Conservation (phyloP, 2,329 filamentous ascomycete genomes). For the Aspergillus neotritici region DNA sequence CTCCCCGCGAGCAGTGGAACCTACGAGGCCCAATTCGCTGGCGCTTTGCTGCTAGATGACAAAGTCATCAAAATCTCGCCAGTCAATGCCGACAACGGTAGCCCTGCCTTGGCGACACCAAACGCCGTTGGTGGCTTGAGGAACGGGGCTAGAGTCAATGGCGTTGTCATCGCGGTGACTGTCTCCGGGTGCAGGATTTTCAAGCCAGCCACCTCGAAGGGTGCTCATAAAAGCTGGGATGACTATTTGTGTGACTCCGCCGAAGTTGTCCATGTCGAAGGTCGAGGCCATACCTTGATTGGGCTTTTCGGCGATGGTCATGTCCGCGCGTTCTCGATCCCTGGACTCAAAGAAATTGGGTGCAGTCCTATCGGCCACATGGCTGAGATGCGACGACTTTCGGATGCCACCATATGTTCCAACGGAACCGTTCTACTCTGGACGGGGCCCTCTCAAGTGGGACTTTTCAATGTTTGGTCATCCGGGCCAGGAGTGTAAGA, state of each 20-base stretch:
- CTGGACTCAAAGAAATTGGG: conserved; percentile 77
- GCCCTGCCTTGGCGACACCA: conserved; percentile 69
- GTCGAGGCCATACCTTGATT: conserved; percentile 71
- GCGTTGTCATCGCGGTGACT: conserved; percentile 73
- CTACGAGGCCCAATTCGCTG: conserved; percentile 68
- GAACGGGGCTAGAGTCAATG: conserved; percentile 68
- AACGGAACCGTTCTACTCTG: conserved; percentile 82
- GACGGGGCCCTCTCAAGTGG: conserved; percentile 81
- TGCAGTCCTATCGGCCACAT: conserved; percentile 58
- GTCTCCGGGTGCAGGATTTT: conserved; percentile 75
- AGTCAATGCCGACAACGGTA: conserved; percentile 72
- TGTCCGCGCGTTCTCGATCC: conserved; percentile 77
- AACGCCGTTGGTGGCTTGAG: conserved; percentile 69
- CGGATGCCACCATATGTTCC: conserved; percentile 63
- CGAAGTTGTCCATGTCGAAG: conserved; percentile 65
- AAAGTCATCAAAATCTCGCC: conserved; percentile 70
- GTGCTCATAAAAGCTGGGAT: conserved; percentile 87
- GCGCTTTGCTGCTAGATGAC: conserved; percentile 61
- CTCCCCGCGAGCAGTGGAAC: conserved; percentile 64
- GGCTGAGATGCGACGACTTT: conserved; percentile 67
- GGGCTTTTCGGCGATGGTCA: conserved; percentile 79
- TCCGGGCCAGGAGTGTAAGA: conserved; percentile 58
- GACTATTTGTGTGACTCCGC: conserved; percentile 77
- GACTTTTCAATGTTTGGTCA: conserved; percentile 79
- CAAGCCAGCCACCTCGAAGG: conserved; percentile 75